Evolutionary conservation across 2,329 filamentous ascomycete genomes (phyloP).

Genomic region (Aspergillus ibericus): DNA sequence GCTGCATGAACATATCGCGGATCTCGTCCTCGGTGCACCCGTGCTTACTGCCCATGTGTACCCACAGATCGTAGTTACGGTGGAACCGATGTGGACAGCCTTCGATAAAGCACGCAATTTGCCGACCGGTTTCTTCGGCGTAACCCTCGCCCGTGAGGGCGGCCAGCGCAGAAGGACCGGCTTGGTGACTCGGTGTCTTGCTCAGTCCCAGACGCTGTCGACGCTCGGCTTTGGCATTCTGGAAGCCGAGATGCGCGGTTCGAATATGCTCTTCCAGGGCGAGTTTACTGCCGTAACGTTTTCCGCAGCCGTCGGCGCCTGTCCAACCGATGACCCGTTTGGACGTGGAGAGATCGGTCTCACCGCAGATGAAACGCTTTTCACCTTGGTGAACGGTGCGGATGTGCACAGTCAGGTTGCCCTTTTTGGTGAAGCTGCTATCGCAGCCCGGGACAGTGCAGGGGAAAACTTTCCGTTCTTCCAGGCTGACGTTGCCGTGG

Average conservation of each 20-base stretch:
- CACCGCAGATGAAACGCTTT: constrained; percentile 74
- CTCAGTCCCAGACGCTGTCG: constrained; percentile 34
- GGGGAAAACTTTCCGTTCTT: constrained; percentile 63
- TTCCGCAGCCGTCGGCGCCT: constrained; percentile 66
- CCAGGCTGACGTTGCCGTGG: constrained; percentile 62
- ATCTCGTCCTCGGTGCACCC: constrained; percentile 40
- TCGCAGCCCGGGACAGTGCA: constrained; percentile 70
- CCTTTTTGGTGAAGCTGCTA: constrained; percentile 76
- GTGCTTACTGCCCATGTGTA: constrained; percentile 54
- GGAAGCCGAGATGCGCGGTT: constrained; percentile 72
- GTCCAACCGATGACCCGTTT: constrained; percentile 65
- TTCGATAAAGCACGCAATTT: constrained; percentile 53
- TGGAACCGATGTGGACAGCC: constrained; percentile 57
- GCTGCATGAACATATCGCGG: constrained; percentile 42
- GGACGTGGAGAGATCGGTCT: constrained; percentile 60
- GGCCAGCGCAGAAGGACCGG: constrained; percentile 39
- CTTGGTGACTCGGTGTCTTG: constrained; percentile 21
- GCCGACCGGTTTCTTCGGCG: constrained; percentile 48
- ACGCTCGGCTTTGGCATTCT: constrained; percentile 43
- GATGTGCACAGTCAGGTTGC: constrained; percentile 80
- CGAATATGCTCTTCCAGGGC: constrained; percentile 82
- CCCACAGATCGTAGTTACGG: constrained; percentile 58
- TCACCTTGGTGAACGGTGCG: constrained; percentile 73
- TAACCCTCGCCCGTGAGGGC: constrained; percentile 60
- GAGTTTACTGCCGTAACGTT: constrained; percentile 72